These are phyloP conservation scores for Sphaceloma murrayae DNA, from an alignment of 2,329 filamentous ascomycete species.

Conservation along the genomic window DNA sequence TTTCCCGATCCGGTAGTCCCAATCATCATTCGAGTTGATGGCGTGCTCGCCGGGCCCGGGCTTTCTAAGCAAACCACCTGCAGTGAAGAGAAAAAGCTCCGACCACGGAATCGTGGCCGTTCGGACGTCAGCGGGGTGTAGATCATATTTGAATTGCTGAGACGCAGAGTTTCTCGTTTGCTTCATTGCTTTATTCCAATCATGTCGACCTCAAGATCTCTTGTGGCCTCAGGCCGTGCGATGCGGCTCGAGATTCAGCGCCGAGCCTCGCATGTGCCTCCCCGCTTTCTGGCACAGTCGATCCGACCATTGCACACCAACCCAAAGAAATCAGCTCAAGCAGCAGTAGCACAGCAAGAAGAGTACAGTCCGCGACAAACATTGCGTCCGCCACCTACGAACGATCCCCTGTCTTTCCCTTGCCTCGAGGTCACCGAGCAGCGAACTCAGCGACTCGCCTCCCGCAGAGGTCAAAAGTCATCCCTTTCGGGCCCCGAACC, in stretches of 20 bases:
- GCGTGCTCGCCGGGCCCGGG: constrained; percentile 10
- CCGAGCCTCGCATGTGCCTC: neutral
- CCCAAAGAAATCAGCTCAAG: constrained; percentile 20
- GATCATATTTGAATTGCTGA: no score
- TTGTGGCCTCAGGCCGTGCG: constrained; percentile 13
- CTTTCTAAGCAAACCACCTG: constrained; percentile 11
- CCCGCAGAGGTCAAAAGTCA: constrained; percentile 39
- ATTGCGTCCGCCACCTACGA: constrained; percentile 43
- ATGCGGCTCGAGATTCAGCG: constrained; percentile 16
- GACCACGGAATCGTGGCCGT: neutral
- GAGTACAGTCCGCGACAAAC: constrained; percentile 24
- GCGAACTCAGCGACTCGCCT: constrained; percentile 59
- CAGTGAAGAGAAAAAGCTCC: neutral
- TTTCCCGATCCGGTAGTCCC: neutral
- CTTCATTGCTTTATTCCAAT: no score
- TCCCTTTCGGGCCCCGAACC: constrained; percentile 73
- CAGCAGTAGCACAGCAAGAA: constrained; percentile 21
- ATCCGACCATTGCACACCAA: constrained; percentile 4
- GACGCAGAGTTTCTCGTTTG: no score
- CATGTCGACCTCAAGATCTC: constrained; percentile 7
- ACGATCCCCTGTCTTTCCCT: constrained; percentile 80
- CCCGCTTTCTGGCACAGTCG: neutral
- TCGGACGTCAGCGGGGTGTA: constrained; percentile 4
- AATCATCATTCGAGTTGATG: constrained; percentile 2
- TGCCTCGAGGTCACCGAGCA: constrained; percentile 78